Base-by-base conservation (phyloP, 352 stramenopile species). In the Globisporangium recalcitrans region DNA sequence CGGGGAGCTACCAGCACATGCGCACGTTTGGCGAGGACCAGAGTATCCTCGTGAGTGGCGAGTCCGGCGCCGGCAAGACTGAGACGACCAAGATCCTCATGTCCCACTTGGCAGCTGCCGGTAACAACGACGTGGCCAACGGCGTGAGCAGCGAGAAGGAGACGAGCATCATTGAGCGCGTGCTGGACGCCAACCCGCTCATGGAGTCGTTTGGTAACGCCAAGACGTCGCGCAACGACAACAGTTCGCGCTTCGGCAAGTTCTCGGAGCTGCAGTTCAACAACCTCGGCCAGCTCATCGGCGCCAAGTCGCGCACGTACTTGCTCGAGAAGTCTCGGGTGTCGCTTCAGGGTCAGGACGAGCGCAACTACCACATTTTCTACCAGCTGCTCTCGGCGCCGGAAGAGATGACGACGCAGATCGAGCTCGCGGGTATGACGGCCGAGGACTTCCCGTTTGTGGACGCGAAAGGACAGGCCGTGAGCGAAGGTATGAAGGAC, bases 201-300 rank as follows among this genome's bases (percentile, higher is more conserved):
- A 85, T 99, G 8, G 97, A 99, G 78, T 95, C 91, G 26, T 99
- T 99, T 71, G 97, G 97, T 32, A 99, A 99, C 73, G 96, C 96
- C 31, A 96, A 97, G 64, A 99, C 96, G 3, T 87, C 97, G 14
- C 85, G 96, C 26, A 99, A 99, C 73, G 92, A 98, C 80, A 99
- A 99, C 72, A 98, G 88, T 6, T 90, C 68, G 65, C 87, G 96
- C 34, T 99, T 98, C 68, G 96, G 96, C 52, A 98, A 98, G 73
- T 98, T 97, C 67, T 98, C 97, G 61, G 87, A 98, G 69, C 84
- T 99, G 10, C 79, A 96, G 57, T 98, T 99, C 62, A 78, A 91
- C 59, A 68, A 65, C 40, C 70, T 59, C 5, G 70, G 97, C 19
- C 74, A 91, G 32, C 73, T 96, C 8, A 75, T 73, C 8, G 91